Conservation (phyloP, 1,284 basidiomycete species). For the Coniferiporia weirii region DNA sequence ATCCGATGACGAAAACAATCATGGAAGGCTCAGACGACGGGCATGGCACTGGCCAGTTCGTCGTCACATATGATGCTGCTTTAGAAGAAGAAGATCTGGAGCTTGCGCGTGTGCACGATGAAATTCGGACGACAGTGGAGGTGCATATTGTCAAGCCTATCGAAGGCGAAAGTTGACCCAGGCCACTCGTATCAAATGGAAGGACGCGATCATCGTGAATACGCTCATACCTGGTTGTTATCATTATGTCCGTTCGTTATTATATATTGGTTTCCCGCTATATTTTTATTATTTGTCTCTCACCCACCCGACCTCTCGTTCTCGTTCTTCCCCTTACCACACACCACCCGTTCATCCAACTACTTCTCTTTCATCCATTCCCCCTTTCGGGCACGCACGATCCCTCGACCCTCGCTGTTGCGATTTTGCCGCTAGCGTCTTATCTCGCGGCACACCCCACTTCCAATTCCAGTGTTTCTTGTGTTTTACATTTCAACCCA, state of each 20-base stretch:
- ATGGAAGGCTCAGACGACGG: constrained; percentile 13
- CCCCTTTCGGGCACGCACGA: no score
- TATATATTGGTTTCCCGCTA: constrained; percentile 1
- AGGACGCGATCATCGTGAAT: neutral
- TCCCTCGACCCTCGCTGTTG: no score
- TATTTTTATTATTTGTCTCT: neutral
- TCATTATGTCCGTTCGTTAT: neutral
- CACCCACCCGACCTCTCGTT: no score
- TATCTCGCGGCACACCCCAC: no score
- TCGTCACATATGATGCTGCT: constrained; percentile 5
- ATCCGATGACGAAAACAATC: constrained; percentile 18
- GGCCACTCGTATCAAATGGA: neutral
- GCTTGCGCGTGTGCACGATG: constrained; percentile 9
- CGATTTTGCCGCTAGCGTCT: no score
- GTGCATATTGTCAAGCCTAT: constrained; percentile 9
- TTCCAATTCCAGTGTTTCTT: no score
- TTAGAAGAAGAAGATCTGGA: constrained; percentile 12
- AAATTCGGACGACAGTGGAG: constrained; percentile 13
- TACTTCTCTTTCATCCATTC: no score
- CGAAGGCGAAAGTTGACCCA: constrained; percentile 1
- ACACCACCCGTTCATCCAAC: no score
- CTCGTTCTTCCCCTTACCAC: no score
- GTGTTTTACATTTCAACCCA: no score
- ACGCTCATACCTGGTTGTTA: neutral
- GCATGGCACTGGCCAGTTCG: neutral